A percentile compares a stretch with the other conserved stretches of the same genome.
Conservation (phyloP, 2,329 filamentous ascomycete genomes). For the Pseudocercospora ulei region DNA sequence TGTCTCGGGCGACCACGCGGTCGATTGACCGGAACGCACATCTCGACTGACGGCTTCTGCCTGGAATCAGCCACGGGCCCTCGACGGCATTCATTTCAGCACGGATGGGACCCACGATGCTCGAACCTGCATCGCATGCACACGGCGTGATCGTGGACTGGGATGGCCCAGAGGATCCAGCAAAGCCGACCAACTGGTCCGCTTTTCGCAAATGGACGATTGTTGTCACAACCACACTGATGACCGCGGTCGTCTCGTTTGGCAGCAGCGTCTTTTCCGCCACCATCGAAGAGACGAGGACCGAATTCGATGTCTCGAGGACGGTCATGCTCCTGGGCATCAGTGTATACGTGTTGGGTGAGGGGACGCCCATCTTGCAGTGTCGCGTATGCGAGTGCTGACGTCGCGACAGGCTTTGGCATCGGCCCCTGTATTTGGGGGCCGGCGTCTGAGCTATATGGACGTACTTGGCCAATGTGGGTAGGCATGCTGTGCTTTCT, state of each 20-base stretch:
- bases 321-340: slow-evolving; percentile 45
- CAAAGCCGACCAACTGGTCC: slow-evolving; percentile 8
- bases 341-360: slow-evolving; percentile 40
- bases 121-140: background rate
- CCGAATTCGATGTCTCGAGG: slow-evolving; percentile 39
- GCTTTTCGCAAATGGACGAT: slow-evolving; percentile 11
- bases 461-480: slow-evolving; percentile 43
- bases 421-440: slow-evolving; percentile 12
- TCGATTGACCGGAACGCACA: too few species aligned
- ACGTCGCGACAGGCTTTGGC: slow-evolving; percentile 4
- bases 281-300: slow-evolving; percentile 36
- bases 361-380: background rate
- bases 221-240: slow-evolving; percentile 11
- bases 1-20: too few species aligned
- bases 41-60: too few species aligned
- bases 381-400: background rate
- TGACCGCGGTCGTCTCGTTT: slow-evolving; percentile 17
- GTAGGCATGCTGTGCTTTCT: slow-evolving; percentile 43
- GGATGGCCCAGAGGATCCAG: slow-evolving; percentile 5
- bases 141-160: slow-evolving; percentile 4
- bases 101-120: background rate
- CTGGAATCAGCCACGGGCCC: too few species aligned
- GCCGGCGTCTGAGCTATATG: slow-evolving; percentile 48
- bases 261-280: slow-evolving; percentile 38
- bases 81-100: too few species aligned